phyloP scores from a whole-genome alignment of 1,284 basidiomycete species.

The Trichosporon coremiiforme region DNA sequence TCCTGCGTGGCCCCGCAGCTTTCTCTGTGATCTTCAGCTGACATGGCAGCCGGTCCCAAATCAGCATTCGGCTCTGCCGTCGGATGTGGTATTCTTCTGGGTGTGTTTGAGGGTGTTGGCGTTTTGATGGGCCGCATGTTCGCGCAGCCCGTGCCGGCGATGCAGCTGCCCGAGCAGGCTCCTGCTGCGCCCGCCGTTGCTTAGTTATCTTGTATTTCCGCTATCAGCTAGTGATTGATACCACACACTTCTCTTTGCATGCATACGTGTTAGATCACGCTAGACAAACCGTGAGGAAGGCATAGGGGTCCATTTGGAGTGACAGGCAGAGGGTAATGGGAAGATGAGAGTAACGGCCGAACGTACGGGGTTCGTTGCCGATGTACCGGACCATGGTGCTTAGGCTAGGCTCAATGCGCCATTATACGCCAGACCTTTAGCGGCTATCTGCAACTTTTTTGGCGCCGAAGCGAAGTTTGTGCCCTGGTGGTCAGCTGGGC shows the following conservation, averaged over 20 bases:
- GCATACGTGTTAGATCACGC: conserved; percentile 22
- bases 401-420: too few species aligned
- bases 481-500: neutral
- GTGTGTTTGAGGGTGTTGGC: conserved; percentile 76
- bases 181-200: conserved; percentile 38
- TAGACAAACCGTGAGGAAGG: neutral
- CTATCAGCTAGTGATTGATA: conserved; percentile 22
- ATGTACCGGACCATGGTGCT: too few species aligned
- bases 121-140: conserved; percentile 55
- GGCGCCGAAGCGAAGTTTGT: neutral
- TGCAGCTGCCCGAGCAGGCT: conserved; percentile 34
- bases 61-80: conserved; percentile 87
- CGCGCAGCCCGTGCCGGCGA: conserved; percentile 54
- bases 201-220: conserved; percentile 24
- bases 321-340: too few species aligned
- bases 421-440: too few species aligned
- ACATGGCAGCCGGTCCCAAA: conserved; percentile 76
- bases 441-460: neutral
- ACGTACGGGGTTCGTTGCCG: too few species aligned
- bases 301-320: too few species aligned
- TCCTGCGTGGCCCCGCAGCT: too few species aligned
- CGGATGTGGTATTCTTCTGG: conserved; percentile 93
- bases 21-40: neutral
- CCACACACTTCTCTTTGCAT: conserved; percentile 31
- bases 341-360: too few species aligned